phyloP scores from a whole-genome alignment of 179 eudicot genomes.

The Beta lomatogona region DNA sequence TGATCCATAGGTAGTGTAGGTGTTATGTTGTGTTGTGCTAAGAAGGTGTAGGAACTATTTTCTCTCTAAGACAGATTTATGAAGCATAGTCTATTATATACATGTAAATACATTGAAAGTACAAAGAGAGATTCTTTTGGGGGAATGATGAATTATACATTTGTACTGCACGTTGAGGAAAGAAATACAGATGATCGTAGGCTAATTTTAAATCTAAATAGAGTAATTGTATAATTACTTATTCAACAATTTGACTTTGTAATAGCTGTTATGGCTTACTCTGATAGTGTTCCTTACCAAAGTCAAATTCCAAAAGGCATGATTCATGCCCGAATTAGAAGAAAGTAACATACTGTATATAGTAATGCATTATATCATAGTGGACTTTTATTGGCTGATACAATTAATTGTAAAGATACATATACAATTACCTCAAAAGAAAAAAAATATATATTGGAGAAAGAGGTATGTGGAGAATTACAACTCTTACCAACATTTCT shows the following conservation, averaged over 20 bases:
- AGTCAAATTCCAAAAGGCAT: slow-evolving; percentile 12
- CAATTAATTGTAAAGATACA: no score
- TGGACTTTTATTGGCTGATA: no score
- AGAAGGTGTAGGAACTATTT: not conserved
- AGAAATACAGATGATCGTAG: not conserved
- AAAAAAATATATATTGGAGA: no score
- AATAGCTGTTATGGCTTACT: not conserved
- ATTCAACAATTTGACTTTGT: not conserved
- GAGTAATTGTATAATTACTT: not conserved
- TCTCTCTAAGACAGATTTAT: not conserved
- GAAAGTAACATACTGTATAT: not conserved
- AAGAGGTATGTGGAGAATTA: no score
- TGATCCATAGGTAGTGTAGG: not conserved
- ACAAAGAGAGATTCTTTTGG: not conserved
- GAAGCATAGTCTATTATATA: not conserved
- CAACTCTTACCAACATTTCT: no score
- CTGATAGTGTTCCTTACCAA: not conserved
- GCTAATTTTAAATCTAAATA: not conserved
- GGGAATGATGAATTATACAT: not conserved
- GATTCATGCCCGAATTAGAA: slow-evolving; percentile 4
- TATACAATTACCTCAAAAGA: no score
- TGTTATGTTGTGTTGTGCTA: not conserved
- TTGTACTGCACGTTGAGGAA: not conserved
- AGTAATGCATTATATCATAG: no score
- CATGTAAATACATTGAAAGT: not conserved